phyloP scores from a whole-genome alignment of 352 stramenopile genomes.

The Globisporangium ultimum region DNA sequence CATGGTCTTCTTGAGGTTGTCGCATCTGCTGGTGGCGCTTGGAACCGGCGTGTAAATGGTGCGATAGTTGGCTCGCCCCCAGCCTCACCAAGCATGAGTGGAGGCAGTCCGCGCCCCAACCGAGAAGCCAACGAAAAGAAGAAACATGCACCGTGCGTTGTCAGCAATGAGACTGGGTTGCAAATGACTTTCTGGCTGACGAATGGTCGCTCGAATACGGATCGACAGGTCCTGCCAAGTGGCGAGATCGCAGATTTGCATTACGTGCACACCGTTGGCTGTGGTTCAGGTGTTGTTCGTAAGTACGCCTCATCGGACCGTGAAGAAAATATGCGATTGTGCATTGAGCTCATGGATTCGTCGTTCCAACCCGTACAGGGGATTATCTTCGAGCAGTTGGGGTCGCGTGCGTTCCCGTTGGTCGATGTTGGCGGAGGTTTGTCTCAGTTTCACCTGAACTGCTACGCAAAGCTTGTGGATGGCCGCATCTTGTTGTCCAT shows the following conservation, averaged over 20 bases:
- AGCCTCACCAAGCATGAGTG: slow-evolving; percentile 4
- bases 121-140: slow-evolving; percentile 23
- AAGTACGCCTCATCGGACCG: slow-evolving; percentile 65
- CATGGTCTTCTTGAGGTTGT: slow-evolving; percentile 75
- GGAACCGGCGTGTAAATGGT: slow-evolving; percentile 37
- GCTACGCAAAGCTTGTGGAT: slow-evolving; percentile 67
- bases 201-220: slow-evolving; percentile 35
- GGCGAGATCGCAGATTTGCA: slow-evolving; percentile 54
- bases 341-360: slow-evolving; percentile 52
- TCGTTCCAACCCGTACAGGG: slow-evolving; percentile 70
- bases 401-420: slow-evolving; percentile 59
- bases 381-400: slow-evolving; percentile 81
- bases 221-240: slow-evolving; percentile 32
- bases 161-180: slow-evolving; percentile 76
- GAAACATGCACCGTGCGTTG: slow-evolving; percentile 68
- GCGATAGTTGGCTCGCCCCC: slow-evolving; percentile 14
- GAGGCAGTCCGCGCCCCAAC: slow-evolving; percentile 7
- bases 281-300: slow-evolving; percentile 63
- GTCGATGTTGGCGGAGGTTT: slow-evolving; percentile 42
- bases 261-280: slow-evolving; percentile 57
- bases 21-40: slow-evolving; percentile 71
- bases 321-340: slow-evolving; percentile 54
- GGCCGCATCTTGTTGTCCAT: slow-evolving; percentile 75
- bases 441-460: slow-evolving; percentile 62
- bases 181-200: slow-evolving; percentile 69